Percentiles rank a stretch among this genome's conserved stretches.
These are phyloP conservation scores for Amylocarpus encephaloides DNA, from an alignment of 2,329 filamentous ascomycete species.

Conservation along the genomic window DNA sequence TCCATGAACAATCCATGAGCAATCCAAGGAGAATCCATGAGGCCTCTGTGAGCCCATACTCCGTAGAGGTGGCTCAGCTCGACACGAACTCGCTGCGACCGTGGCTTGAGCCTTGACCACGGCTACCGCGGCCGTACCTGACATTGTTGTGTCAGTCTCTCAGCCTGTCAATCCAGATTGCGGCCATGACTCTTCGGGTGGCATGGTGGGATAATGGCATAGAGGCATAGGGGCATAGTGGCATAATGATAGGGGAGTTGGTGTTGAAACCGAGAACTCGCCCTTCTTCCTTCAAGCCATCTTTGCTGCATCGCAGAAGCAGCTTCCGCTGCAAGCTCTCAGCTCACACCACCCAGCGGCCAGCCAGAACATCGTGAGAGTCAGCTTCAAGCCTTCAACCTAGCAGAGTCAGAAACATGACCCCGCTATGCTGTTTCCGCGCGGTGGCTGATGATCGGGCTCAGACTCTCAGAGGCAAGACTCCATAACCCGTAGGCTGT, in stretches of 20 bases:
- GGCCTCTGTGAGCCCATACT: neutral
- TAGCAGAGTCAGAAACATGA: neutral
- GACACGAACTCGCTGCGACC: neutral
- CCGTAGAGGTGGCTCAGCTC: neutral
- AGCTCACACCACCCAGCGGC: no score
- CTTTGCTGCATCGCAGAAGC: no score
- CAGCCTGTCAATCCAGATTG: neutral
- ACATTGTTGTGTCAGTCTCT: neutral
- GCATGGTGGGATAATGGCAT: slow-evolving; percentile 1
- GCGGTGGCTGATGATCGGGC: neutral
- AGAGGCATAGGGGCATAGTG: neutral
- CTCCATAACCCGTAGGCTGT: no score
- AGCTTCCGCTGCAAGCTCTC: no score
- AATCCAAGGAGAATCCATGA: no score
- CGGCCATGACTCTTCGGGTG: neutral
- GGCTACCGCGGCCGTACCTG: slow-evolving; percentile 5
- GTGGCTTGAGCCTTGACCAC: neutral
- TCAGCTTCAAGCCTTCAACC: neutral
- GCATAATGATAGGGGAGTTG: no score
- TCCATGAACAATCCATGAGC: no score
- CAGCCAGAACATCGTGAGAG: neutral
- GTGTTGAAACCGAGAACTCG: no score
- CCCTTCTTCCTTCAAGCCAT: no score
- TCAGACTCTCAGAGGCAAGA: no score
- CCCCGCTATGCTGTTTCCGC: neutral